Percentiles rank a stretch among this genome's conserved stretches.
Evolutionary conservation across 306 rosid genomes (phyloP).

Genomic region (Pueraria montana): DNA sequence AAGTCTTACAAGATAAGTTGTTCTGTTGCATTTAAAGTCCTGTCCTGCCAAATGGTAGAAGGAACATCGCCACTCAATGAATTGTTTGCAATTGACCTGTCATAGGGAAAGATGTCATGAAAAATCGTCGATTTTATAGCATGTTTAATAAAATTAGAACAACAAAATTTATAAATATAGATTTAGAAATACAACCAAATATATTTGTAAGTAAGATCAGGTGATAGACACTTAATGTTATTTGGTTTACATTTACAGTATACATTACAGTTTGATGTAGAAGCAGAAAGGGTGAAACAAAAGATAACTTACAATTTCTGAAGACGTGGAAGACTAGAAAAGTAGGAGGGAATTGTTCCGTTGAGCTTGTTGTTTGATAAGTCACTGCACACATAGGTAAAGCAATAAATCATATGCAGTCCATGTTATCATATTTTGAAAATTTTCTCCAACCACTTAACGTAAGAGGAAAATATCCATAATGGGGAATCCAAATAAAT

Average conservation of each 20-base stretch:
- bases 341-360: slow-evolving; percentile 73
- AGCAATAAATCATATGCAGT: slow-evolving; percentile 9
- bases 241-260: not conserved
- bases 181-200: not conserved
- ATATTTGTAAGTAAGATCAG: slow-evolving; percentile 19
- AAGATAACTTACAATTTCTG: slow-evolving; percentile 78
- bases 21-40: slow-evolving; percentile 51
- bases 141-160: slow-evolving; percentile 12
- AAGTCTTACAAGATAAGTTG: slow-evolving; percentile 69
- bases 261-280: not conserved
- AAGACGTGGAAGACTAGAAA: slow-evolving; percentile 74
- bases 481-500: slow-evolving; percentile 18
- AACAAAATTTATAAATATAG: slow-evolving; percentile 4
- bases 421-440: slow-evolving; percentile 26
- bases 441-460: not conserved
- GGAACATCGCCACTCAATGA: slow-evolving; percentile 69
- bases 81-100: slow-evolving; percentile 90
- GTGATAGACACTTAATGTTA: not conserved
- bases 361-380: slow-evolving; percentile 78
- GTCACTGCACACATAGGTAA: slow-evolving; percentile 56
- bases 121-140: slow-evolving; percentile 24
- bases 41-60: slow-evolving; percentile 76
- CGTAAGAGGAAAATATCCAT: slow-evolving; percentile 18
- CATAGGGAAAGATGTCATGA: slow-evolving; percentile 35
- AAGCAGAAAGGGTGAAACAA: slow-evolving; percentile 26